phyloP scores from a whole-genome alignment of 306 rosid genomes.

The Prunus campanulata region DNA sequence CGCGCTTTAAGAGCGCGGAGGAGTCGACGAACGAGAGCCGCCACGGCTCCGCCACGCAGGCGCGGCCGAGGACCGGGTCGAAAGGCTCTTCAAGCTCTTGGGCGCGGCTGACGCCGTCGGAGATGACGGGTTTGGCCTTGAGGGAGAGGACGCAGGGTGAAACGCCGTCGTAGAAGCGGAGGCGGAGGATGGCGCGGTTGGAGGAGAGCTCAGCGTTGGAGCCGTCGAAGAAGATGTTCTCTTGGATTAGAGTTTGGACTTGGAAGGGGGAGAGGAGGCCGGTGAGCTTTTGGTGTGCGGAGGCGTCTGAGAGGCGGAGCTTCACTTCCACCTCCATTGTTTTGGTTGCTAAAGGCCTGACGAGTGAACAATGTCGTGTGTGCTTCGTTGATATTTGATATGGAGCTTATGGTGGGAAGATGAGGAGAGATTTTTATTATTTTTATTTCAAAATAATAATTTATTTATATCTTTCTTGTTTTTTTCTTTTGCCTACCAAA shows the following conservation, averaged over 20 bases:
- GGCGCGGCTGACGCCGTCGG: conserved; percentile 43
- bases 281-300: conserved; percentile 54
- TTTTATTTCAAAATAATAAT: no score
- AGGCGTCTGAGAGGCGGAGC: conserved; percentile 48
- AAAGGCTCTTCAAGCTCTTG: conserved; percentile 55
- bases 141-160: conserved; percentile 39
- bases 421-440: neutral
- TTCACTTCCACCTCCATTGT: conserved; percentile 56
- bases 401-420: neutral
- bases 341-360: neutral
- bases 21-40: conserved; percentile 26
- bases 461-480: no score
- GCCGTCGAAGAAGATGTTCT: conserved; percentile 64
- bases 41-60: conserved; percentile 59
- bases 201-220: conserved; percentile 48
- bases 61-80: conserved; percentile 41
- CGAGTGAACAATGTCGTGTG: neutral
- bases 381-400: neutral
- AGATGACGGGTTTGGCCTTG: conserved; percentile 48
- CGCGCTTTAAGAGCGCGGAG: conserved; percentile 35
- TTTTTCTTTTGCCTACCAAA: no score
- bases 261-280: conserved; percentile 50
- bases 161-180: conserved; percentile 43
- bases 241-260: conserved; percentile 47
- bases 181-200: conserved; percentile 49